phyloP scores from a whole-genome alignment of 768 basidiomycete genomes.

The Serendipita sp. region DNA sequence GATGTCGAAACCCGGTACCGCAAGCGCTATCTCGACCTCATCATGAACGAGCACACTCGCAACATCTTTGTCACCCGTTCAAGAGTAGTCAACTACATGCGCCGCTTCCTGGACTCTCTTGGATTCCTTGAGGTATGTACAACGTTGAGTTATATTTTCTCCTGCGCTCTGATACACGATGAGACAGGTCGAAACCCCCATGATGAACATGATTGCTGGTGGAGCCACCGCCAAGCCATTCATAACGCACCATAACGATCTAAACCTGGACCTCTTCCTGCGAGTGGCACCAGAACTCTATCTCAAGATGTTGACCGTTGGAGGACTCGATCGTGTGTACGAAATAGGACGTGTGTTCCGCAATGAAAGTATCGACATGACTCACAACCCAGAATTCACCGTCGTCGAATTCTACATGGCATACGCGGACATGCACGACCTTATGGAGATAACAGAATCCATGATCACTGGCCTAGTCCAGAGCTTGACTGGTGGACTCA shows the following conservation, averaged over 20 bases:
- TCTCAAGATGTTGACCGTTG: constrained; percentile 93
- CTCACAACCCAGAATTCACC: constrained; percentile 97
- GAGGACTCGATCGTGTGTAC: constrained; percentile 93
- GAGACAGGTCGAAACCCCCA: constrained; percentile 76
- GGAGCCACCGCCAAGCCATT: constrained; percentile 99
- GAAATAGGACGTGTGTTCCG: constrained; percentile 97
- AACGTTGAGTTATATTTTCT: not conserved
- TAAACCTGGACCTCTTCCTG: constrained; percentile 88
- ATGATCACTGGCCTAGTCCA: constrained; percentile 85
- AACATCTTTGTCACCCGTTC: constrained; percentile 81
- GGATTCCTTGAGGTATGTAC: constrained; percentile 70
- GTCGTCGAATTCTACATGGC: constrained; percentile 99
- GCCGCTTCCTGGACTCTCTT: constrained; percentile 72
- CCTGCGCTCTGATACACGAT: not conserved
- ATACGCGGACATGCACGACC: constrained; percentile 95
- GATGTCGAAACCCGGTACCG: constrained; percentile 95
- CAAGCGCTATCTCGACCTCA: constrained; percentile 97
- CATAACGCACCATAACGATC: constrained; percentile 96
- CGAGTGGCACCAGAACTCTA: constrained; percentile 96
- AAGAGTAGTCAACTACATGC: constrained; percentile 81
- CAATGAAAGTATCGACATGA: constrained; percentile 96
- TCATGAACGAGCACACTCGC: constrained; percentile 79
- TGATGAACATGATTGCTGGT: constrained; percentile 90
- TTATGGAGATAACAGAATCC: constrained; percentile 93
- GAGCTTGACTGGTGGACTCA: constrained; percentile 67